Conservation (phyloP, 169 alveolate genomes). For the Ichthyophthirius multifiliis region DNA sequence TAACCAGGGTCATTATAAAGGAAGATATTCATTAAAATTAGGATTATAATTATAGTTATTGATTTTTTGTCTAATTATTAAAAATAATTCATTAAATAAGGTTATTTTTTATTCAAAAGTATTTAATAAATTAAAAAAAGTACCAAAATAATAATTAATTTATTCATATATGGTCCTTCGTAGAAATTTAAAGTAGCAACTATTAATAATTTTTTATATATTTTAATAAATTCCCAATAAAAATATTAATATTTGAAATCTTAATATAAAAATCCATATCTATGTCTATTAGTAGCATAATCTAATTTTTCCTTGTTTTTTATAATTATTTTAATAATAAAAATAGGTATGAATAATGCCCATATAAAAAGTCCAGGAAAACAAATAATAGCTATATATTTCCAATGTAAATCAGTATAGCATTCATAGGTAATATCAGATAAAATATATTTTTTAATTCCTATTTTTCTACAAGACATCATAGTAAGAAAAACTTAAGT, state of each 20-base stretch:
- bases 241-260: neutral
- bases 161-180: neutral
- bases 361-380: neutral
- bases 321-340: neutral
- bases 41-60: neutral
- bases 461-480: neutral
- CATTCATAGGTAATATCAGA: neutral
- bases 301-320: neutral
- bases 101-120: neutral
- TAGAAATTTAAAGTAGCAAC: neutral
- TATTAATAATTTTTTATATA: neutral
- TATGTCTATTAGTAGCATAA: neutral
- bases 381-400: neutral
- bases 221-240: neutral
- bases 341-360: neutral
- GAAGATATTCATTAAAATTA: neutral
- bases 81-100: neutral
- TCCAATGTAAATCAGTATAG: neutral
- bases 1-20: neutral
- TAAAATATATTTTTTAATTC: neutral
- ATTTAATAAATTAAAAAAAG: neutral
- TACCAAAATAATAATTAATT: neutral
- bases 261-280: neutral
- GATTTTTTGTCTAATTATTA: neutral
- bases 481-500: neutral